Evolutionary conservation across 495 filamentous ascomycete species (phyloP).

Genomic region (Immersiella caudata): DNA sequence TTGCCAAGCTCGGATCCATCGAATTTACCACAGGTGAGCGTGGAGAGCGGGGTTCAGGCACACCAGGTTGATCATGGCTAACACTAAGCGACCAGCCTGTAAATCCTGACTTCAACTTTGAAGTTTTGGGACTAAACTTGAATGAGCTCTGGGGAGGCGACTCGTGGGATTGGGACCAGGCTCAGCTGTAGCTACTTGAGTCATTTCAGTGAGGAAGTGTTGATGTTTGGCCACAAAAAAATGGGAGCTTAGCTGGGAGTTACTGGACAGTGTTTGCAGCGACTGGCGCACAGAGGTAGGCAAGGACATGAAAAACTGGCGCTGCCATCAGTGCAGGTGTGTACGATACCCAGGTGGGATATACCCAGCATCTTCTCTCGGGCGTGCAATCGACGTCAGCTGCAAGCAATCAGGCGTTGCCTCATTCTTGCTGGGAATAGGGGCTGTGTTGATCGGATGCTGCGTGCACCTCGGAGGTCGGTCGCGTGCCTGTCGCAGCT

Average conservation of each 20-base stretch:
- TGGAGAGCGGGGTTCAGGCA: too few relatives aligned
- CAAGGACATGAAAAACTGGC: neutral
- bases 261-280: neutral
- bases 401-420: neutral
- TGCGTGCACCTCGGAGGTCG: neutral
- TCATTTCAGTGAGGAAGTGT: neutral
- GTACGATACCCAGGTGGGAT: neutral
- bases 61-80: neutral
- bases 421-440: neutral
- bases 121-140: constrained; percentile 35
- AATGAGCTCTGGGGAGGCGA: constrained; percentile 41
- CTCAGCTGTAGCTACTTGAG: neutral
- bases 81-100: constrained; percentile 17
- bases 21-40: constrained; percentile 27
- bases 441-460: neutral
- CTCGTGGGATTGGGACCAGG: constrained; percentile 29
- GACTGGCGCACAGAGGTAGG: neutral
- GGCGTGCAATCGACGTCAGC: neutral
- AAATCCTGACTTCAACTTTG: constrained; percentile 34
- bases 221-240: neutral
- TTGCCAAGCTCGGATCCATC: constrained; percentile 28
- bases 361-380: neutral
- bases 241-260: neutral
- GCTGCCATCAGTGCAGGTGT: neutral
- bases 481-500: neutral